Evolutionary conservation across 2,329 filamentous ascomycete genomes (phyloP).

Genomic region (Ceratocystis cubensis): DNA sequence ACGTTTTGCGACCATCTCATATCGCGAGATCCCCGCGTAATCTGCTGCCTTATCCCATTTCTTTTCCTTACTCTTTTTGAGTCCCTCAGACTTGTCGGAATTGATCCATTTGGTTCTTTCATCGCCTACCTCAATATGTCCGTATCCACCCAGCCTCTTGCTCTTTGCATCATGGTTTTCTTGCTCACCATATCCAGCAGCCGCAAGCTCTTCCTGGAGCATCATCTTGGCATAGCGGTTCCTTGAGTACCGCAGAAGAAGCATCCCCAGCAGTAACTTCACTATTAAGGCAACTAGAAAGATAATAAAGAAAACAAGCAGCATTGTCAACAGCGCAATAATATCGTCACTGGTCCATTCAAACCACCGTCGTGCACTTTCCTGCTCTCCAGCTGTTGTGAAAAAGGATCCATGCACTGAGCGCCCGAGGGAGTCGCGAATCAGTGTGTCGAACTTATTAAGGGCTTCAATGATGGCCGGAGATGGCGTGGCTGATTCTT

Average conservation of each 20-base stretch:
- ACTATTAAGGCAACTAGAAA: constrained; percentile 75
- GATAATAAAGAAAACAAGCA: constrained; percentile 69
- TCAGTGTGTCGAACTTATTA: constrained; percentile 61
- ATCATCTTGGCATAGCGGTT: constrained; percentile 75
- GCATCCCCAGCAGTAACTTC: constrained; percentile 82
- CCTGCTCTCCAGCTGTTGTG: constrained; percentile 22
- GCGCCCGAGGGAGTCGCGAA: constrained; percentile 64
- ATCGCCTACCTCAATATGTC: constrained; percentile 76
- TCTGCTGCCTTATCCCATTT: constrained; percentile 35
- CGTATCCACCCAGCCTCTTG: constrained; percentile 67
- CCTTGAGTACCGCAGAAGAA: constrained; percentile 65
- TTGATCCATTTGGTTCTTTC: constrained; percentile 80
- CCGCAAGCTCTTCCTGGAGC: constrained; percentile 44
- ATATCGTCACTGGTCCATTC: constrained; percentile 56
- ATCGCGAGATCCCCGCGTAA: constrained; percentile 60
- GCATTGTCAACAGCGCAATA: constrained; percentile 68
- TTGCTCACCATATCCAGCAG: constrained; percentile 34
- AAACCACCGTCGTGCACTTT: constrained; percentile 35
- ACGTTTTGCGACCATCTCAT: constrained; percentile 91
- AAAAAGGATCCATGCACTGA: constrained; percentile 49
- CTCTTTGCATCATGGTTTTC: constrained; percentile 52
- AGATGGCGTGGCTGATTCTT: constrained; percentile 52
- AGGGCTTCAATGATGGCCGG: constrained; percentile 66
- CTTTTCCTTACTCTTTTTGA: constrained; percentile 41
- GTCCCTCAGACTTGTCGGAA: constrained; percentile 63